Evolutionary conservation across 1,139 yeast species (phyloP).

Genomic region (Hyphopichia pseudoburtonii): DNA sequence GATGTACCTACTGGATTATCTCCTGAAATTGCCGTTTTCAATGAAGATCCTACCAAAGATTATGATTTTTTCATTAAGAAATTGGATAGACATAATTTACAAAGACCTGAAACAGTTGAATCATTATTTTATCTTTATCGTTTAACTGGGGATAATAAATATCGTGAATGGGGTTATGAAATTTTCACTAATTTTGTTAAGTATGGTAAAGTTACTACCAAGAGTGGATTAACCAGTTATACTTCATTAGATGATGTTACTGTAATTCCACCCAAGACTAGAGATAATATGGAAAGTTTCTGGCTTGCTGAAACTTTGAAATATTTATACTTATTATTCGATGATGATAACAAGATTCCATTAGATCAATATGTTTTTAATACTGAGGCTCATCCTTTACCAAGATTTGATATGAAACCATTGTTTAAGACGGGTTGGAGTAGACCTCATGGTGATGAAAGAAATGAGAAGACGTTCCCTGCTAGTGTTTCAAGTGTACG

Average conservation of each 20-base stretch:
- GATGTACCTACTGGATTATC: slow-evolving; percentile 75
- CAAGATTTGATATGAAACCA: slow-evolving; percentile 58
- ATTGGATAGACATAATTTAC: slow-evolving; percentile 77
- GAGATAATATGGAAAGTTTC: slow-evolving; percentile 86
- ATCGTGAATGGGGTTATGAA: slow-evolving; percentile 89
- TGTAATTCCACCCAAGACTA: slow-evolving; percentile 49
- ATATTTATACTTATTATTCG: slow-evolving; percentile 80
- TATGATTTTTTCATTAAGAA: slow-evolving; percentile 69
- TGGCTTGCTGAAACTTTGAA: slow-evolving; percentile 95
- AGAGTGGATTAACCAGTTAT: slow-evolving; percentile 59
- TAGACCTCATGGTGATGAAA: slow-evolving; percentile 17
- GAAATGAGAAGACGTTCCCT: slow-evolving; percentile 4
- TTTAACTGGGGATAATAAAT: slow-evolving; percentile 76
- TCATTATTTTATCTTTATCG: slow-evolving; percentile 79
- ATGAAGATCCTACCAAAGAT: slow-evolving; percentile 32
- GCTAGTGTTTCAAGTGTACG: slow-evolving; percentile 1
- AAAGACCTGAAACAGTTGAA: slow-evolving; percentile 94
- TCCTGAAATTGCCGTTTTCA: slow-evolving; percentile 88
- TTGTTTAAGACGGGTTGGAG: slow-evolving; percentile 68
- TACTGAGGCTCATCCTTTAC: slow-evolving; percentile 93
- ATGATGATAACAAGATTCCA: slow-evolving; percentile 56
- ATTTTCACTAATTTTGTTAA: slow-evolving; percentile 71
- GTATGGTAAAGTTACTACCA: slow-evolving; percentile 51
- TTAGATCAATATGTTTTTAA: slow-evolving; percentile 75
- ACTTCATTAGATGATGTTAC: slow-evolving; percentile 70